These are phyloP conservation scores for Mucor ambiguus DNA, from an alignment of 371 early-diverging fungal genomes.

Conservation along the genomic window DNA sequence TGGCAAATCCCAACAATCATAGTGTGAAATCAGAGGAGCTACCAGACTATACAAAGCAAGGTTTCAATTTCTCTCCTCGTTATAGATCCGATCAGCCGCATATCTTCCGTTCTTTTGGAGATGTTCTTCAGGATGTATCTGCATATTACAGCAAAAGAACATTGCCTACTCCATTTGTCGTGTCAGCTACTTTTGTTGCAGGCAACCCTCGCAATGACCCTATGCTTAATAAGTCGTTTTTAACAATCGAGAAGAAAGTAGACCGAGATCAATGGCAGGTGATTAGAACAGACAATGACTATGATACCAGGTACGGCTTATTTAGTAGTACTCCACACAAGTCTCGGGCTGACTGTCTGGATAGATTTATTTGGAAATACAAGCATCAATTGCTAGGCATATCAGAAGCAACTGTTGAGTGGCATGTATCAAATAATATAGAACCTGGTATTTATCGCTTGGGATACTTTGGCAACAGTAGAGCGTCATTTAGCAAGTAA, in stretches of 20 bases:
- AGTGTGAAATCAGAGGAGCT: conserved; percentile 20
- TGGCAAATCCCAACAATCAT: conserved; percentile 35
- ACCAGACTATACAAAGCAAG: conserved; percentile 37
- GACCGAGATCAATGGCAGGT: conserved; percentile 36
- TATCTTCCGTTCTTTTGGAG: conserved; percentile 51
- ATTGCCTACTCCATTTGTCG: not conserved
- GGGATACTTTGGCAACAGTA: conserved; percentile 42
- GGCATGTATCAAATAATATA: conserved; percentile 31
- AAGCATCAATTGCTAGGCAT: conserved; percentile 32
- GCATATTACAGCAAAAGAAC: conserved; percentile 11
- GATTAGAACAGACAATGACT: conserved; percentile 47
- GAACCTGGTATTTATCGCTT: conserved; percentile 38
- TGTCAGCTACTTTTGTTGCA: conserved; percentile 53
- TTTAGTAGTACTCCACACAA: not conserved
- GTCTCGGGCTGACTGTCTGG: not conserved
- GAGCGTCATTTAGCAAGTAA: conserved; percentile 33
- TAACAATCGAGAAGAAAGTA: conserved; percentile 55
- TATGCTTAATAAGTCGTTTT: conserved; percentile 41
- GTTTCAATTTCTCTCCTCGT: conserved; percentile 41
- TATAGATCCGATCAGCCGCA: conserved; percentile 55
- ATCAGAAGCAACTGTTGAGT: conserved; percentile 41
- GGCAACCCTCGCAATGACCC: conserved; percentile 67
- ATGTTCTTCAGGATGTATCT: conserved; percentile 41
- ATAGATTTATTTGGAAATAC: conserved; percentile 41
- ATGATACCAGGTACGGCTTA: conserved; percentile 38